phyloP scores from a whole-genome alignment of 106 monocot species.

The Dioscorea zingiberensis region DNA sequence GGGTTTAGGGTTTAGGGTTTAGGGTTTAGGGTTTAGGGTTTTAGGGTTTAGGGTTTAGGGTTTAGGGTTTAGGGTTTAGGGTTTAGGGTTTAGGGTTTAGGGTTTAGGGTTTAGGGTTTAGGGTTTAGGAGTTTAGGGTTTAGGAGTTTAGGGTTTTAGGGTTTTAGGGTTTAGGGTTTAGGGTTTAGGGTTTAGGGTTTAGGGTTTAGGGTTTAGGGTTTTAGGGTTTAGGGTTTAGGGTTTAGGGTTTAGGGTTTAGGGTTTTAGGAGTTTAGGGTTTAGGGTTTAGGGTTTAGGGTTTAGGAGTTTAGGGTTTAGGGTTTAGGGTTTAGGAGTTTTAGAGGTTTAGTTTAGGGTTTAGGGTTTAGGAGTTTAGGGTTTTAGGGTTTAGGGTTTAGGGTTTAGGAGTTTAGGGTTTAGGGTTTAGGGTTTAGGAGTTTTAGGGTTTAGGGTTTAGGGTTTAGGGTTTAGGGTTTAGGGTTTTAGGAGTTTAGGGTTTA shows the following conservation, averaged over 20 bases:
- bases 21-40: conserved; percentile 1
- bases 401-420: conserved; percentile 6
- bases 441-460: background rate
- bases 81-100: conserved; percentile 20
- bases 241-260: background rate
- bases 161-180: too few species aligned
- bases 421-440: conserved; percentile 14
- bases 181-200: background rate
- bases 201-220: conserved; percentile 4
- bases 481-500: conserved; percentile 5
- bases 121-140: too few species aligned
- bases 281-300: background rate
- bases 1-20: conserved; percentile 10
- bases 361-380: conserved; percentile 9
- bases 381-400: conserved; percentile 7
- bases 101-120: conserved; percentile 17
- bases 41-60: conserved; percentile 9
- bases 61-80: conserved; percentile 9
- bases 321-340: background rate
- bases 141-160: too few species aligned
- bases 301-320: conserved; percentile 1
- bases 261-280: background rate
- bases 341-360: conserved; percentile 12
- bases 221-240: too few species aligned
- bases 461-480: conserved; percentile 13